Percentiles rank a stretch among this genome's conserved stretches.
Conservation (phyloP, 441 rosid genomes). For the Corymbia citriodora region DNA sequence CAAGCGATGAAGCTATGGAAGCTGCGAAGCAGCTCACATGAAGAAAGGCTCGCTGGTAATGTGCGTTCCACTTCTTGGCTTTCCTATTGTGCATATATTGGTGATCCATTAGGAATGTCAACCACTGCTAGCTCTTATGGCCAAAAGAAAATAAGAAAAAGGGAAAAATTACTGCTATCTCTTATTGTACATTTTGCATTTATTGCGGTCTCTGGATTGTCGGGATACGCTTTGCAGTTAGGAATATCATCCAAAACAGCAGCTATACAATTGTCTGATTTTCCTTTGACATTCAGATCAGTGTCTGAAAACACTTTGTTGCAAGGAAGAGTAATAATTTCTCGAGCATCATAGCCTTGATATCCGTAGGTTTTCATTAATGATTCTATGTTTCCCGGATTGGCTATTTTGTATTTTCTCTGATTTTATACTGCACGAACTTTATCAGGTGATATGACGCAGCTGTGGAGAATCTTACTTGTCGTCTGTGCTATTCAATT, state of each 20-base stretch:
- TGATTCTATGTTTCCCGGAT: neutral
- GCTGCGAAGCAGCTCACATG: constrained; percentile 68
- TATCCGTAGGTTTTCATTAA: neutral
- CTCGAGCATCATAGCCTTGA: neutral
- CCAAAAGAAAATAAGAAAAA: too few relatives aligned
- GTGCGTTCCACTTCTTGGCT: neutral
- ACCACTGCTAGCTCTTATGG: neutral
- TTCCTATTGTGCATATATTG: neutral
- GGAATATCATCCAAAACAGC: constrained; percentile 93
- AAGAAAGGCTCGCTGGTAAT: constrained; percentile 81
- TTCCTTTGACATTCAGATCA: neutral
- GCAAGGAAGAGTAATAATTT: neutral
- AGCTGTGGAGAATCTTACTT: constrained; percentile 87
- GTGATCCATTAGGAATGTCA: neutral
- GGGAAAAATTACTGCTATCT: too few relatives aligned
- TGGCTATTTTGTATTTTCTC: neutral
- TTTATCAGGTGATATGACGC: constrained; percentile 60
- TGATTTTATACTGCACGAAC: neutral
- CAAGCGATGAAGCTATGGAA: constrained; percentile 80
- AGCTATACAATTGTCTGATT: neutral
- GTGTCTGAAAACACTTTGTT: neutral
- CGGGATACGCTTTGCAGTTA: constrained; percentile 32
- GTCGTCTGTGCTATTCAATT: constrained; percentile 67
- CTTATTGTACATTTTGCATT: neutral
- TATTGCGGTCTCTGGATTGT: neutral